phyloP scores from a whole-genome alignment of 2,329 filamentous ascomycete species.

The Colletotrichum aenigma region DNA sequence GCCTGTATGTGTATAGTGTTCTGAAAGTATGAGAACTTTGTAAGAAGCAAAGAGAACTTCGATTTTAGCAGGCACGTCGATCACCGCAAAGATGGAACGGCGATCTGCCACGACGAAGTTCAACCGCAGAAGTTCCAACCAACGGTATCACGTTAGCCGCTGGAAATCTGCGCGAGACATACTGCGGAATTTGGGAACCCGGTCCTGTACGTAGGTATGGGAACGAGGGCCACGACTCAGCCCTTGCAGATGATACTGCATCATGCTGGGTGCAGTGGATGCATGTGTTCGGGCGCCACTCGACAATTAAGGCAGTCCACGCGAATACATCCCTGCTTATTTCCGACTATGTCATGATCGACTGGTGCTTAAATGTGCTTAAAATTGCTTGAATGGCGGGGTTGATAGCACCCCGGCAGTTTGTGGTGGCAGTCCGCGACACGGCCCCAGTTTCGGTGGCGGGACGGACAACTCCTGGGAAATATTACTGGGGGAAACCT shows the following conservation, averaged over 20 bases:
- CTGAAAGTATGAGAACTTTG: too few relatives aligned
- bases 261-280: not conserved
- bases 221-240: not conserved
- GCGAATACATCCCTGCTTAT: not conserved
- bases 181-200: not conserved
- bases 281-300: slow-evolving; percentile 2
- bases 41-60: not conserved
- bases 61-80: not conserved
- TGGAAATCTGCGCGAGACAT: not conserved
- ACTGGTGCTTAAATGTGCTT: not conserved
- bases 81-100: not conserved
- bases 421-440: not conserved
- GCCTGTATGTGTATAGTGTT: not conserved
- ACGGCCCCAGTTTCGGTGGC: not conserved
- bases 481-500: slow-evolving; percentile 1
- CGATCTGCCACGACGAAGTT: not conserved
- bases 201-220: not conserved
- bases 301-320: not conserved
- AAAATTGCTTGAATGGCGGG: not conserved
- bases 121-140: not conserved
- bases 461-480: not conserved
- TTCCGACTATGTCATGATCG: not conserved
- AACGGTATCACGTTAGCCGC: not conserved
- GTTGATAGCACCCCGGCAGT: not conserved
- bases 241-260: not conserved